Conservation (phyloP, 2,329 filamentous ascomycete genomes). For the Pestalotiopsis sp. region DNA sequence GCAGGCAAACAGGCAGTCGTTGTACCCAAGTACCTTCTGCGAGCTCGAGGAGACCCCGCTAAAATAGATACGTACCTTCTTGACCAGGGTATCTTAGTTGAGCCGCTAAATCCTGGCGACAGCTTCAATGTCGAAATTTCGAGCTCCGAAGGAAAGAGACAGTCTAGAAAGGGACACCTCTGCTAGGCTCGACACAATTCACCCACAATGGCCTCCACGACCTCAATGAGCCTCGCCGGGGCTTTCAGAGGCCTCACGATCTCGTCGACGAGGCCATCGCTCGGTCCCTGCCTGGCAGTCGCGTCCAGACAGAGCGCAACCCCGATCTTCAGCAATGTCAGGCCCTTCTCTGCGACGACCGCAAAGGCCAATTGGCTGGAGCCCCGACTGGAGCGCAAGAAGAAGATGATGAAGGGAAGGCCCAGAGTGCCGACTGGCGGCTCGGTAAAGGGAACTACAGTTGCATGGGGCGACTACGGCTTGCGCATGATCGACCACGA, state of each 20-base stretch:
- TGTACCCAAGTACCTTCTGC: background rate
- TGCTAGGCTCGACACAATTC: slow-evolving; percentile 14
- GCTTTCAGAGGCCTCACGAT: slow-evolving; percentile 52
- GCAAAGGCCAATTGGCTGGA: slow-evolving; percentile 74
- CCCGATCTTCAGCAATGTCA: slow-evolving; percentile 46
- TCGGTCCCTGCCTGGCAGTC: slow-evolving; percentile 30
- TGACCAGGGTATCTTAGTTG: background rate
- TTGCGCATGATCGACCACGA: slow-evolving; percentile 93
- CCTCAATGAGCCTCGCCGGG: slow-evolving; percentile 47
- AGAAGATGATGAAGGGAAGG: slow-evolving; percentile 89
- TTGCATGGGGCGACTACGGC: slow-evolving; percentile 95
- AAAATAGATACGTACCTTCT: background rate
- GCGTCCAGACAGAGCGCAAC: slow-evolving; percentile 30
- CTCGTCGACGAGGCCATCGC: slow-evolving; percentile 40
- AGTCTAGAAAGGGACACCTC: background rate
- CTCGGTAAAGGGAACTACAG: slow-evolving; percentile 88
- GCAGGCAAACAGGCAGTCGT: background rate
- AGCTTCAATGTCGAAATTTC: slow-evolving; percentile 17
- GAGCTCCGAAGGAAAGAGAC: slow-evolving; percentile 1
- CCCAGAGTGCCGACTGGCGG: slow-evolving; percentile 89
- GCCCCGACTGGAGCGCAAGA: slow-evolving; percentile 74
- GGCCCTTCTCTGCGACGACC: slow-evolving; percentile 74
- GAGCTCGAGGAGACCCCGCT: background rate
- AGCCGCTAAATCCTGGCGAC: slow-evolving; percentile 5
- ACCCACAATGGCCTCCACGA: slow-evolving; percentile 49